Evolutionary conservation across 78 protist species (phyloP).

Genomic region (Dictyostelium capitatum): DNA sequence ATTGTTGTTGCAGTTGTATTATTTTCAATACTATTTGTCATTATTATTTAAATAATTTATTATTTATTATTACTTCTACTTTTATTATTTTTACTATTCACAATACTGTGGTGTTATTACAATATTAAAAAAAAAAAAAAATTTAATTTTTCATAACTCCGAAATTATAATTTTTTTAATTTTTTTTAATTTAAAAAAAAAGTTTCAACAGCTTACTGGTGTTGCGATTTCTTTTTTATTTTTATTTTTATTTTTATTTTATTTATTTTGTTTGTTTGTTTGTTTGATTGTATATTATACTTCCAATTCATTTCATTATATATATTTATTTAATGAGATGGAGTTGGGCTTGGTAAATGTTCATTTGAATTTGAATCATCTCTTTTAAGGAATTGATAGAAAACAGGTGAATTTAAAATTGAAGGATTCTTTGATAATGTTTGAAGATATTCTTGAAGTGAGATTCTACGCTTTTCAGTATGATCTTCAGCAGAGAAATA

Average conservation of each 20-base stretch:
- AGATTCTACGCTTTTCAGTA: slow-evolving; percentile 52
- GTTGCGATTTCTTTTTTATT: too few relatives aligned
- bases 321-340: background rate
- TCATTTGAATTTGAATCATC: slow-evolving; percentile 10
- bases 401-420: slow-evolving; percentile 2
- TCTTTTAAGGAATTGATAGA: slow-evolving; percentile 47
- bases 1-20: too few relatives aligned
- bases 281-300: background rate
- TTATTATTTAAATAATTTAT: background rate
- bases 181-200: too few relatives aligned
- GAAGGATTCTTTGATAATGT: background rate
- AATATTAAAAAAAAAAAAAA: background rate
- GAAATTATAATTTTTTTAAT: background rate
- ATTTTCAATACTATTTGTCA: slow-evolving; percentile 8
- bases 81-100: background rate
- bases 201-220: too few relatives aligned
- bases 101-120: background rate
- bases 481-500: slow-evolving; percentile 73
- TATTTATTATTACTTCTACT: too few relatives aligned
- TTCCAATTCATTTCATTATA: background rate
- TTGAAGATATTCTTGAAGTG: slow-evolving; percentile 62
- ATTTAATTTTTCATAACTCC: background rate
- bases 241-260: background rate
- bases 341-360: slow-evolving; percentile 13
- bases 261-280: background rate